Conservation (phyloP, 768 basidiomycete species). For the Suillus occidentalis region DNA sequence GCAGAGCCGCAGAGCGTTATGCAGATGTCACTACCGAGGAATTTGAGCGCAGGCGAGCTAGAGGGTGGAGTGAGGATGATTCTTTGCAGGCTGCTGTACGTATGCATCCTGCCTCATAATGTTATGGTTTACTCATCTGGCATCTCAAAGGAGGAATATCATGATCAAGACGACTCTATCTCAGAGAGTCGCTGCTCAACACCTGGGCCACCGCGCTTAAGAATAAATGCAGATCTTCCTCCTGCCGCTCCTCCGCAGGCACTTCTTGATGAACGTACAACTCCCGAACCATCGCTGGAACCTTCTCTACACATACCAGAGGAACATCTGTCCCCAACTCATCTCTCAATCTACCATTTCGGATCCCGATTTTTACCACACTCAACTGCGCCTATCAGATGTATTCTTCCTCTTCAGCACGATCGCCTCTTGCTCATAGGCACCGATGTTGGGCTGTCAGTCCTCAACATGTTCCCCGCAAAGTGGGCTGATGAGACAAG, state of each 20-base stretch:
- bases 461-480: conserved; percentile 79
- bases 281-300: conserved; percentile 17
- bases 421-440: conserved; percentile 74
- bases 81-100: conserved; percentile 19
- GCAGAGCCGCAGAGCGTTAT: conserved; percentile 84
- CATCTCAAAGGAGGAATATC: conserved; percentile 13
- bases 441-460: conserved; percentile 77
- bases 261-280: conserved; percentile 5
- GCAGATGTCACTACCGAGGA: conserved; percentile 62
- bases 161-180: conserved; percentile 1
- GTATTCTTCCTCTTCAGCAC: conserved; percentile 67
- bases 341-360: conserved; percentile 71
- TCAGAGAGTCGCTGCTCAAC: conserved; percentile 13
- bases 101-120: conserved; percentile 2
- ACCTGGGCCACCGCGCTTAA: conserved; percentile 39
- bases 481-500: conserved; percentile 53
- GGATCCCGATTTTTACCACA: conserved; percentile 87
- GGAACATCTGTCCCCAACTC: conserved; percentile 58
- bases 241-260: conserved; percentile 18
- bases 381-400: conserved; percentile 69
- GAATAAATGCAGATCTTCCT: conserved; percentile 40
- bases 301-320: conserved; percentile 39
- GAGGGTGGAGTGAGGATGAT: conserved; percentile 67
- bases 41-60: conserved; percentile 51
- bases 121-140: conserved; percentile 5